These are phyloP conservation scores for Manihot esculenta DNA, from an alignment of 441 rosid genomes.

Conservation along the genomic window DNA sequence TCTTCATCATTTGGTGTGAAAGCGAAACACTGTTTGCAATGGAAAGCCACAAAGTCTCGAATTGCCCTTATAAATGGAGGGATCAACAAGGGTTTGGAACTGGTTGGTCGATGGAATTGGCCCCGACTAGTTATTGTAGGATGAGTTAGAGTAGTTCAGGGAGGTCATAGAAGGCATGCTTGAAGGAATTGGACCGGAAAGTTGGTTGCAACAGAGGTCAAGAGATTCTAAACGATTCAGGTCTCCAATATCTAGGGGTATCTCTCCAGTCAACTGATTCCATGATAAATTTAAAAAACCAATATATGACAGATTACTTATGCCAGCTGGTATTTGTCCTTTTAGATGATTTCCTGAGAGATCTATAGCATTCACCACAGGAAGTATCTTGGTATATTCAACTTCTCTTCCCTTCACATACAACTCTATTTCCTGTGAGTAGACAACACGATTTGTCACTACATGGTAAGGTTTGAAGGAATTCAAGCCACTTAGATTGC, in stretches of 20 bases:
- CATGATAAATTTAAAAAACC: constrained; percentile 14
- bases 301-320: constrained; percentile 6
- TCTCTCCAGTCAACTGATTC: constrained; percentile 13
- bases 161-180: constrained; percentile 19
- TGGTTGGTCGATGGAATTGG: constrained; percentile 17
- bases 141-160: constrained; percentile 11
- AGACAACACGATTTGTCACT: not conserved
- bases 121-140: constrained; percentile 6
- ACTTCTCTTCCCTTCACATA: constrained; percentile 16
- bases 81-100: constrained; percentile 3
- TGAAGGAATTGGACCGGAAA: constrained; percentile 2
- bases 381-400: not conserved
- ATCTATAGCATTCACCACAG: constrained; percentile 11
- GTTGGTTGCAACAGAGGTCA: constrained; percentile 13
- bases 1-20: not conserved
- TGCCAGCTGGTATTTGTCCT: constrained; percentile 1
- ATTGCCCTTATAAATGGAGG: constrained; percentile 19
- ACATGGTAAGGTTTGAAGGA: constrained; percentile 5
- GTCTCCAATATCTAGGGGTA: constrained; percentile 8
- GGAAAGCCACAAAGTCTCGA: constrained; percentile 14
- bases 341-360: constrained; percentile 5
- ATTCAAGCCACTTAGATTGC: constrained; percentile 11
- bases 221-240: constrained; percentile 8
- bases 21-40: constrained; percentile 11
- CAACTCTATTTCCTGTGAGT: constrained; percentile 5